These are phyloP conservation scores for Ajuga reptans DNA, from an alignment of 305 asterid species.

Conservation along the genomic window DNA sequence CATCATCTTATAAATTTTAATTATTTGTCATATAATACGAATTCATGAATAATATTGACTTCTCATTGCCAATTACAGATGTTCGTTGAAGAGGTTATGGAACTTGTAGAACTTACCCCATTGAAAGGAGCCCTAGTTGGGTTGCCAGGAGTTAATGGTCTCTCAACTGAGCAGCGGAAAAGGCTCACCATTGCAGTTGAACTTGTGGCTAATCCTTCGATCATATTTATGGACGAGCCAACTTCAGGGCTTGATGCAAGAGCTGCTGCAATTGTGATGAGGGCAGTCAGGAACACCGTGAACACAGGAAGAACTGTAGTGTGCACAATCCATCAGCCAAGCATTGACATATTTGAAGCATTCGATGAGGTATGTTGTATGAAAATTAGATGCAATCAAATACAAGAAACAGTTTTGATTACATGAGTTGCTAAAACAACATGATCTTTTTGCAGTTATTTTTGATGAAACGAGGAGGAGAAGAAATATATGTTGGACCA, in stretches of 20 bases:
- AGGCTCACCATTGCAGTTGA: slow-evolving; percentile 61
- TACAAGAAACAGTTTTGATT: background rate
- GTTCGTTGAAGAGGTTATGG: slow-evolving; percentile 59
- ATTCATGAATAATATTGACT: background rate
- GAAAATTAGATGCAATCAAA: background rate
- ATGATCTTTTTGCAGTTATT: slow-evolving; percentile 35
- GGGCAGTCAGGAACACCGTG: slow-evolving; percentile 57
- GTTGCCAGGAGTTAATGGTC: slow-evolving; percentile 56
- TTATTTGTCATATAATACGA: background rate
- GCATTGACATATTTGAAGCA: slow-evolving; percentile 68
- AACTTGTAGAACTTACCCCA: slow-evolving; percentile 45
- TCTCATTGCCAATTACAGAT: slow-evolving; percentile 21
- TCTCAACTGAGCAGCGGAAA: slow-evolving; percentile 56
- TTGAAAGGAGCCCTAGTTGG: slow-evolving; percentile 44
- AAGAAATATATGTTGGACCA: slow-evolving; percentile 63
- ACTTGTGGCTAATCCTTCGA: slow-evolving; percentile 55
- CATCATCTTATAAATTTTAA: background rate
- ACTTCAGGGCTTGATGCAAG: slow-evolving; percentile 59
- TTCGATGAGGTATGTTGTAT: slow-evolving; percentile 48
- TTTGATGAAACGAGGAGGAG: slow-evolving; percentile 64
- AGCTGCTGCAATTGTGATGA: slow-evolving; percentile 69
- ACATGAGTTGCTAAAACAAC: background rate
- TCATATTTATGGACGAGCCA: slow-evolving; percentile 59
- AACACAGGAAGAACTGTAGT: slow-evolving; percentile 68
- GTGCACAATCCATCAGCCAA: slow-evolving; percentile 71